phyloP scores from a whole-genome alignment of 768 basidiomycete species.

The Rhizopogon salebrosus region DNA sequence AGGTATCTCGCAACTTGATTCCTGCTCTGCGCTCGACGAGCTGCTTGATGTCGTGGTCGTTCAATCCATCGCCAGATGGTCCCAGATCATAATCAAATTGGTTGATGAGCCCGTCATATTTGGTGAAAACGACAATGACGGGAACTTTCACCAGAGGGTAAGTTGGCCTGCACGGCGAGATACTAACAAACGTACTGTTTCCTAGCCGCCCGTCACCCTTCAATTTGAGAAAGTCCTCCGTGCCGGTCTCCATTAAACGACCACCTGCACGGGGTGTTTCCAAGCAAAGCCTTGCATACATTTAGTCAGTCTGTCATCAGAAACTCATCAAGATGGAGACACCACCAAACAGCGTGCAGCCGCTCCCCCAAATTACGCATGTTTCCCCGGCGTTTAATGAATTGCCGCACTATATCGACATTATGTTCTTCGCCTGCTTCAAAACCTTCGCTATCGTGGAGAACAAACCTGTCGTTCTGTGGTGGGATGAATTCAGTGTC shows the following conservation, averaged over 20 bases:
- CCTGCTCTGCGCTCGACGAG: neutral
- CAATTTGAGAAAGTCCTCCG: neutral
- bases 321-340: neutral
- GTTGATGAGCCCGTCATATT: neutral
- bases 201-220: neutral
- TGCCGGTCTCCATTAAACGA: neutral
- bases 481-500: conserved; percentile 8
- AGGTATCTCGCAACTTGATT: neutral
- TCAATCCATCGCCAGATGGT: neutral
- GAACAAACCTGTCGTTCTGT: conserved; percentile 9
- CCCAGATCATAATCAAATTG: neutral
- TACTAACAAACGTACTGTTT: neutral
- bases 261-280: neutral
- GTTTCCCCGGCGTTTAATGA: conserved; percentile 5
- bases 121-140: conserved; percentile 1
- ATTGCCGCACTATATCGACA: conserved; percentile 1
- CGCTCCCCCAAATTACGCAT: conserved; percentile 1
- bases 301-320: neutral
- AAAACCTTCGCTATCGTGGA: conserved; percentile 14
- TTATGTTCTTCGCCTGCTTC: conserved; percentile 8
- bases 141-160: neutral
- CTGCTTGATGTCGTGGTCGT: neutral
- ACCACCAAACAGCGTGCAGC: conserved; percentile 13
- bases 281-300: neutral
- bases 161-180: neutral